Conservation (phyloP, 2,329 filamentous ascomycete genomes). For the Aspergillus sp. region DNA sequence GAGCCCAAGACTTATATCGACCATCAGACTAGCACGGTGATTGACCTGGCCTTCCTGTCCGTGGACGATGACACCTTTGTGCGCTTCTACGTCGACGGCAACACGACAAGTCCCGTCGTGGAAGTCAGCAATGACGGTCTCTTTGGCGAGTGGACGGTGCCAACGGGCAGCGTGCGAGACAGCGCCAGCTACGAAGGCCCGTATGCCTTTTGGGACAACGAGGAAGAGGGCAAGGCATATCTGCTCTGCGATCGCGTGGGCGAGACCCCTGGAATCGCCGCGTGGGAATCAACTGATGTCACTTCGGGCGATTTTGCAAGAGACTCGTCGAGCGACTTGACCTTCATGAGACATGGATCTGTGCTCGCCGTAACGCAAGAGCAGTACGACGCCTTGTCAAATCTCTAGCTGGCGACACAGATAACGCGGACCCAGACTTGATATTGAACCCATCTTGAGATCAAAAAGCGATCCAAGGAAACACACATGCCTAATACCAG, state of each 20-base stretch:
- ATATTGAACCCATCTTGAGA: background rate
- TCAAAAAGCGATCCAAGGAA: too few relatives aligned
- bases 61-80: slow-evolving; percentile 8
- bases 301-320: slow-evolving; percentile 2
- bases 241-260: slow-evolving; percentile 11
- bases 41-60: slow-evolving; percentile 11
- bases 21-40: slow-evolving; percentile 1
- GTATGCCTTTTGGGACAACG: slow-evolving; percentile 17
- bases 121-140: slow-evolving; percentile 13
- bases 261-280: slow-evolving; percentile 6
- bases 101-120: slow-evolving; percentile 1
- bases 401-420: slow-evolving; percentile 31
- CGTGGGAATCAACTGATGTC: slow-evolving; percentile 10
- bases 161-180: slow-evolving; percentile 4
- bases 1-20: slow-evolving; percentile 11
- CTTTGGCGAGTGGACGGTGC: slow-evolving; percentile 11
- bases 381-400: slow-evolving; percentile 16
- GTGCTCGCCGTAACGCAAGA: slow-evolving; percentile 10
- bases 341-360: slow-evolving; percentile 13
- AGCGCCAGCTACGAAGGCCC: slow-evolving; percentile 13
- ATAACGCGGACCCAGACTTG: background rate
- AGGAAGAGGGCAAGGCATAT: slow-evolving; percentile 9
- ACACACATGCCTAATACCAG: too few relatives aligned
- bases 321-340: slow-evolving; percentile 7
- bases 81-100: slow-evolving; percentile 13